Conservation (phyloP, 495 filamentous ascomycete genomes). For the Annulohypoxylon maeteangense region DNA sequence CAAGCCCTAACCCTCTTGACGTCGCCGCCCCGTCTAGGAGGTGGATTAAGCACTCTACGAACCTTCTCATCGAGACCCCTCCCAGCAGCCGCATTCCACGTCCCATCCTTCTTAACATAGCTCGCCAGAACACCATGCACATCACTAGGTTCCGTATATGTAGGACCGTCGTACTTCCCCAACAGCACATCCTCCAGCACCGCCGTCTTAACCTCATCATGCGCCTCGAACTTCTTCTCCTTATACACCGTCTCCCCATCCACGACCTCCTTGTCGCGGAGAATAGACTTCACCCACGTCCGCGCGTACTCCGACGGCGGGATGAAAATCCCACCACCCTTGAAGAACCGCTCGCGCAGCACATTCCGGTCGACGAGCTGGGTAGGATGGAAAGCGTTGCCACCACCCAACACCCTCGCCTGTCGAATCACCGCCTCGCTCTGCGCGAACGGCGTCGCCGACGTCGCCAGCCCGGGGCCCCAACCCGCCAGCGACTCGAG, state of each 20-base stretch:
- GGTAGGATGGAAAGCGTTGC: conserved; percentile 26
- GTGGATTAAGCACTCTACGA: conserved; percentile 39
- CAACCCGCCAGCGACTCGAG: conserved; percentile 35
- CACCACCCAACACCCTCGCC: conserved; percentile 43
- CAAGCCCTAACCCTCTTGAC: background rate
- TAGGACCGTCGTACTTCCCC: conserved; percentile 54
- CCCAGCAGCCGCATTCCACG: conserved; percentile 50
- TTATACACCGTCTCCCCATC: background rate
- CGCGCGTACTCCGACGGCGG: conserved; percentile 28
- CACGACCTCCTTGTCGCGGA: background rate
- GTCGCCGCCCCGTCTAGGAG: background rate
- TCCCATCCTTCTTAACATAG: conserved; percentile 52
- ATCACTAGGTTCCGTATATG: conserved; percentile 47
- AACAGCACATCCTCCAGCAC: conserved; percentile 54
- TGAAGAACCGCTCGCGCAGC: conserved; percentile 5
- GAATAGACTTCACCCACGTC: background rate
- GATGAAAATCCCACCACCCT: conserved; percentile 35
- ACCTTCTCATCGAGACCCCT: conserved; percentile 51
- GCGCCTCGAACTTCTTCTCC: conserved; percentile 20
- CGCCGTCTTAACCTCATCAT: conserved; percentile 46
- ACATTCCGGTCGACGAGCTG: background rate
- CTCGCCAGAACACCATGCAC: conserved; percentile 47
- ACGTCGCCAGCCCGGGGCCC: conserved; percentile 31
- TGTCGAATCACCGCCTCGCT: conserved; percentile 41
- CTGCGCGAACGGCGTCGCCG: conserved; percentile 23